Evolutionary conservation across 345 rosid genomes (phyloP), one percentile per base, ranked within the genome.

Genomic region (Moricandia arvensis): DNA sequence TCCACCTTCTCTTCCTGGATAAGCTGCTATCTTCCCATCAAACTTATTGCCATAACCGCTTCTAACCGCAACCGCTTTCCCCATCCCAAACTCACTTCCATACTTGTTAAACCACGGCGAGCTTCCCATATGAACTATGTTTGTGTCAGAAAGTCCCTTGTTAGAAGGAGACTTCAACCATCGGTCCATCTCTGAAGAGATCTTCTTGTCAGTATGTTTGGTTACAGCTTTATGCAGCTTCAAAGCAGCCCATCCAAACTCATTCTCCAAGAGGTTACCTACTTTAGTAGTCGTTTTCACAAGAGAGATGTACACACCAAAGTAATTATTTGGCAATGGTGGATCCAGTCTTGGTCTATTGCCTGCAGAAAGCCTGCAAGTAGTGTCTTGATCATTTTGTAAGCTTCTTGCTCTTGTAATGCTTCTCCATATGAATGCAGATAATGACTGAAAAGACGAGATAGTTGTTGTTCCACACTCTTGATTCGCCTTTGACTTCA

Each of bases 51-150:
- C 83, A 47, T 83, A 88, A 7, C 97, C 96, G 33, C 98, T 87
- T n/a, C 93, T 78, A 75, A 78, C 79, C 6, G 93, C 84, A 69
- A 85, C 57, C 0, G 93, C 92, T 80, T 90, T 89, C 37, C 93
- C 97, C 81, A 90, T 58, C 30, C 93, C 98, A 64, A 93, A 89
- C 63, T 93, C 90, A 33, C 30, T 51, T 47, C 92, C 93, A 0
- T 91, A 91, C 83, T 76, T 91, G 75, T 93, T 62, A 79, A 91
- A 93, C 78, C 92, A 78, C 0, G 92, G 97, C 0, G 97, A 93
- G 80, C 97, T 88, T 68, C 97, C 93, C 76, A 89, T 81, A 84
- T 86, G 80, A 79, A 91, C 79, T 51, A 83, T 61, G 7, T 12
- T 41, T 0, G 85, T 78, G 59, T 77, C 82, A 18, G 75, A 80